A percentile compares a stretch with the other conserved stretches of the same genome.
Conservation (phyloP, 148 eudicot genomes). For the Cornus florida region DNA sequence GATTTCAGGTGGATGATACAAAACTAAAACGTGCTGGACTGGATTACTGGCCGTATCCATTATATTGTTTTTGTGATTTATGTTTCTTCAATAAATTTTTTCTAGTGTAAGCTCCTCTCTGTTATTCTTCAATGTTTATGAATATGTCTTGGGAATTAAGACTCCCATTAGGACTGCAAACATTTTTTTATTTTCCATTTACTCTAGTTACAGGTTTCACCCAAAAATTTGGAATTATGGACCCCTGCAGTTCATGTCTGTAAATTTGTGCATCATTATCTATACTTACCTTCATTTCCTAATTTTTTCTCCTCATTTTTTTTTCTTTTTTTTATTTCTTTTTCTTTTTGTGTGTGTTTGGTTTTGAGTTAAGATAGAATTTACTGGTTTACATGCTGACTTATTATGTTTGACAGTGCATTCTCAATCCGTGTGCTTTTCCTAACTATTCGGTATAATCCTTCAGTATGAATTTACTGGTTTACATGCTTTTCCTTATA, state of each 20-base stretch:
- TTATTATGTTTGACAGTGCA: neutral
- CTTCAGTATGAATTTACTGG: neutral
- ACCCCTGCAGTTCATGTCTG: neutral
- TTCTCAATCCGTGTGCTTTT: neutral
- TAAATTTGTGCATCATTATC: neutral
- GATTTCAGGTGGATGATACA: conserved; percentile 74
- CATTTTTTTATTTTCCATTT: neutral
- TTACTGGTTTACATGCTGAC: neutral
- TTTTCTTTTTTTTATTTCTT: no score
- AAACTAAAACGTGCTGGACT: conserved; percentile 96
- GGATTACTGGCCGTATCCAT: conserved; percentile 99
- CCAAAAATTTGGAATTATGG: neutral
- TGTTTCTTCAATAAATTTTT: neutral
- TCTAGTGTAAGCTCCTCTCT: neutral
- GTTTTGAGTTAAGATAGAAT: neutral
- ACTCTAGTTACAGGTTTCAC: neutral
- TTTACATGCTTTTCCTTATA: neutral
- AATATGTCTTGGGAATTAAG: neutral
- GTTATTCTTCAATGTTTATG: neutral
- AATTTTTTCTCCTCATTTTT: no score
- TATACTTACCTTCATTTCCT: neutral
- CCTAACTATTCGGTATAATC: neutral
- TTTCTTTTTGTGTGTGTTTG: no score
- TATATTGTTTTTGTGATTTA: neutral
- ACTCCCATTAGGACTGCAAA: neutral